Evolutionary conservation across 805 yeast genomes (phyloP).

Genomic region (Wickerhamiella occidentalis): DNA sequence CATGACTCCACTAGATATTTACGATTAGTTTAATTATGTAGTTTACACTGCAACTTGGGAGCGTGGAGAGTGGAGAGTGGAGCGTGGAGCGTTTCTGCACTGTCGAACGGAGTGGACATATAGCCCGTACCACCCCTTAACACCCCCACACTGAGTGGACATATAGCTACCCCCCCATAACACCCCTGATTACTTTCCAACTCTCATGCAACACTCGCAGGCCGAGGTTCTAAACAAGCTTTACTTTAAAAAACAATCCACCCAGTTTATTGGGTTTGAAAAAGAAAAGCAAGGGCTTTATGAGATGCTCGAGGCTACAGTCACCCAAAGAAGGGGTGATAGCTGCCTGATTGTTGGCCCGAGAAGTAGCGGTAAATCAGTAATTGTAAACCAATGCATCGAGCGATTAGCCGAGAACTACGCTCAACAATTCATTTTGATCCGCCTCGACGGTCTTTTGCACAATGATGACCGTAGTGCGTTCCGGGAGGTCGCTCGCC

Average conservation of each 20-base stretch:
- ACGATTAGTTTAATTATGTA: conserved; percentile 42
- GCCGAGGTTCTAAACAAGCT: conserved; percentile 24
- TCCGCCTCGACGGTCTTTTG: conserved; percentile 55
- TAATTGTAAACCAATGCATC: conserved; percentile 48
- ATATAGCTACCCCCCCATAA: too few relatives aligned
- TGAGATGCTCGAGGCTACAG: conserved; percentile 48
- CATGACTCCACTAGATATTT: conserved; percentile 89
- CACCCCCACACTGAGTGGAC: too few relatives aligned
- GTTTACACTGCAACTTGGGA: too few relatives aligned
- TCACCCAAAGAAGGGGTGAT: conserved; percentile 61
- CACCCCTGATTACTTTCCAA: too few relatives aligned
- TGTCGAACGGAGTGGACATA: too few relatives aligned
- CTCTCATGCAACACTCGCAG: neutral
- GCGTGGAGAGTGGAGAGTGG: too few relatives aligned
- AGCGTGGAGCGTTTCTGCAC: too few relatives aligned
- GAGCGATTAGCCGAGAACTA: conserved; percentile 32
- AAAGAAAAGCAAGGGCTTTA: conserved; percentile 38
- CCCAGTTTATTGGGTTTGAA: conserved; percentile 29
- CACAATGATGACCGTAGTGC: conserved; percentile 72
- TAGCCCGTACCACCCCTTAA: too few relatives aligned
- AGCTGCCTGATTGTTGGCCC: conserved; percentile 76
- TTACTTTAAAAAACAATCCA: conserved; percentile 20
- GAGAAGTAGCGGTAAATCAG: conserved; percentile 62
- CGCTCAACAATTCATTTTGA: conserved; percentile 40
- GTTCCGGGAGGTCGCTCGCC: conserved; percentile 73